phyloP scores from a whole-genome alignment of 148 eudicot species.

The Cornus suecica region DNA sequence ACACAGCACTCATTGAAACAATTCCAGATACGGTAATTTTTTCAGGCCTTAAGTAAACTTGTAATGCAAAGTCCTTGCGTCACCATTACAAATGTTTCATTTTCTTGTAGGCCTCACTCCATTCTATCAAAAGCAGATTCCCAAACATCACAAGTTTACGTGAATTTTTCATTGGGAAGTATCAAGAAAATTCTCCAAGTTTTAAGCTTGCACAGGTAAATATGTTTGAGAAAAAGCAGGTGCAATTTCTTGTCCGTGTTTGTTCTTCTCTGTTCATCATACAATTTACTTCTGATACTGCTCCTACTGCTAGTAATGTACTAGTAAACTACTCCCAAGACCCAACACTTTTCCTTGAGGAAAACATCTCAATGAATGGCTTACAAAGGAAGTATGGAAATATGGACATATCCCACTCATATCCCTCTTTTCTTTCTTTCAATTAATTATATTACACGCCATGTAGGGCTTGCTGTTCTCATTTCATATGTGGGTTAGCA shows the following conservation, averaged over 20 bases:
- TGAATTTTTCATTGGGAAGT: conserved; percentile 87
- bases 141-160: conserved; percentile 81
- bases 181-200: conserved; percentile 81
- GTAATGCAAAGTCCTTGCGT: background rate
- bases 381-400: too few relatives aligned
- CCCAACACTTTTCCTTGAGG: too few relatives aligned
- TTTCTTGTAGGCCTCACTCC: conserved; percentile 79
- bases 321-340: too few relatives aligned
- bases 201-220: conserved; percentile 98
- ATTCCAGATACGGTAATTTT: conserved; percentile 91
- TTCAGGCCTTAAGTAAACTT: background rate
- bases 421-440: too few relatives aligned
- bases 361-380: too few relatives aligned
- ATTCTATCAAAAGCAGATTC: conserved; percentile 92
- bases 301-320: background rate
- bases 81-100: conserved; percentile 5
- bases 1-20: conserved; percentile 97
- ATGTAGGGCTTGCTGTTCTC: too few relatives aligned
- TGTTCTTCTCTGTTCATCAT: too few relatives aligned
- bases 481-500: too few relatives aligned
- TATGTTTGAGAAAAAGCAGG: background rate
- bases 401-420: too few relatives aligned
- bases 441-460: too few relatives aligned
- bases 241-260: background rate
- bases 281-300: background rate